phyloP scores from a whole-genome alignment of 2,329 filamentous ascomycete species.

The Talaromyces islandicus region DNA sequence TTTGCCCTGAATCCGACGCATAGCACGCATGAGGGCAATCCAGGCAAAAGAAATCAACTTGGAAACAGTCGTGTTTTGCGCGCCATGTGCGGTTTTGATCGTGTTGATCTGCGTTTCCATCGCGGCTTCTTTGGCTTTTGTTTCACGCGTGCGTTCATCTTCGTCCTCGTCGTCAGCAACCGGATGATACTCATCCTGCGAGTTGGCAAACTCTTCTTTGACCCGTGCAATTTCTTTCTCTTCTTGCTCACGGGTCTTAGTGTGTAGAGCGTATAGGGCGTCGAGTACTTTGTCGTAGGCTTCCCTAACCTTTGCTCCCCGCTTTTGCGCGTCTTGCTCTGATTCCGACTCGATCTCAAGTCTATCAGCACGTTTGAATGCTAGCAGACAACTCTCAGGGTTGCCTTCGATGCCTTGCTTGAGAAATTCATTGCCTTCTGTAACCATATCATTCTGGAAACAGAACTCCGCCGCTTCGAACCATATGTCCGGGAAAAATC shows the following conservation, averaged over 20 bases:
- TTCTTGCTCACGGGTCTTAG: conserved; percentile 62
- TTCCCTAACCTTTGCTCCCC: conserved; percentile 68
- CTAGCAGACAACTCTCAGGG: conserved; percentile 84
- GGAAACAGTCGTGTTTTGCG: conserved; percentile 69
- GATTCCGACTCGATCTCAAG: conserved; percentile 72
- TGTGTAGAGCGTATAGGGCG: conserved; percentile 79
- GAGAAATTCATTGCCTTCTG: conserved; percentile 73
- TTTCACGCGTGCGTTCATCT: conserved; percentile 44
- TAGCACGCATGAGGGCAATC: conserved; percentile 90
- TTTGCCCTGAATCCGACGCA: conserved; percentile 87
- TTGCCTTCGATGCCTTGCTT: conserved; percentile 80
- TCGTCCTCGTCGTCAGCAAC: conserved; percentile 48
- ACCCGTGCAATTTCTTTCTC: conserved; percentile 53
- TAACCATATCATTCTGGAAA: conserved; percentile 66
- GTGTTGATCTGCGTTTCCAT: conserved; percentile 52
- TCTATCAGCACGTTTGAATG: conserved; percentile 82
- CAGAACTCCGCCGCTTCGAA: conserved; percentile 92
- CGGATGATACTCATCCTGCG: conserved; percentile 33
- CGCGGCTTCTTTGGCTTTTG: conserved; percentile 46
- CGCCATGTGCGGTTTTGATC: conserved; percentile 60
- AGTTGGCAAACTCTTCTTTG: conserved; percentile 47
- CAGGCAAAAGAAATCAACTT: conserved; percentile 86
- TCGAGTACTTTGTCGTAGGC: conserved; percentile 80
- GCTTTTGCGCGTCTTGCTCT: conserved; percentile 61
- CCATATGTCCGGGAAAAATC: conserved; percentile 96